These are phyloP conservation scores for Tolypocladium tropicale DNA, from an alignment of 2,329 filamentous ascomycete genomes.

Conservation along the genomic window DNA sequence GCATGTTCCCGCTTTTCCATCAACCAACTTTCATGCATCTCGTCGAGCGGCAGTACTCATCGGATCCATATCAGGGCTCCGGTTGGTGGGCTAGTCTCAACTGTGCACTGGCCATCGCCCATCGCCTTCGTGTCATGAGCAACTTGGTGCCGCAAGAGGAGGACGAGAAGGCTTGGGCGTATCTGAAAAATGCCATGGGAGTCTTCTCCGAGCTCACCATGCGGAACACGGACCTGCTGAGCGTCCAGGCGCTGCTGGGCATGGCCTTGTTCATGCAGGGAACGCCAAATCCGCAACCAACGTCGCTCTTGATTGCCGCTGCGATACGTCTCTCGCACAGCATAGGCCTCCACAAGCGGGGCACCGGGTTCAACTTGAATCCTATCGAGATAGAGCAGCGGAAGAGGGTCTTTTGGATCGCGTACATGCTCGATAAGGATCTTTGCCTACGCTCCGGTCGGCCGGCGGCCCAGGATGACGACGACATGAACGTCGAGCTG, in stretches of 20 bases:
- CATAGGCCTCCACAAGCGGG: slow-evolving; percentile 90
- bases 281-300: slow-evolving; percentile 91
- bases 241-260: slow-evolving; percentile 85
- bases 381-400: slow-evolving; percentile 88
- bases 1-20: slow-evolving; percentile 95
- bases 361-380: slow-evolving; percentile 86
- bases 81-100: slow-evolving; percentile 99
- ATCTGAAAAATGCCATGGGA: slow-evolving; percentile 92
- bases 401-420: slow-evolving; percentile 56
- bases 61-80: slow-evolving; percentile 85
- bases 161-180: slow-evolving; percentile 89
- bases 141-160: slow-evolving; percentile 84
- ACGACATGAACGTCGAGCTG: slow-evolving; percentile 88
- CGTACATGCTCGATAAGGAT: slow-evolving; percentile 56
- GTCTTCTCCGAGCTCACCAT: slow-evolving; percentile 89
- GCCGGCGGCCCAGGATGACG: slow-evolving; percentile 52
- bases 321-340: slow-evolving; percentile 86
- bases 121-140: slow-evolving; percentile 89
- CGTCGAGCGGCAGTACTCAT: slow-evolving; percentile 86
- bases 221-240: slow-evolving; percentile 90
- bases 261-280: slow-evolving; percentile 94
- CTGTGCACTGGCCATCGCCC: slow-evolving; percentile 83
- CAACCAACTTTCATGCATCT: slow-evolving; percentile 98
- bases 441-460: slow-evolving; percentile 48
- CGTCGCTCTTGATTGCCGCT: slow-evolving; percentile 81